Evolutionary conservation across 768 basidiomycete species (phyloP).

Genomic region (Trametes elegans): DNA sequence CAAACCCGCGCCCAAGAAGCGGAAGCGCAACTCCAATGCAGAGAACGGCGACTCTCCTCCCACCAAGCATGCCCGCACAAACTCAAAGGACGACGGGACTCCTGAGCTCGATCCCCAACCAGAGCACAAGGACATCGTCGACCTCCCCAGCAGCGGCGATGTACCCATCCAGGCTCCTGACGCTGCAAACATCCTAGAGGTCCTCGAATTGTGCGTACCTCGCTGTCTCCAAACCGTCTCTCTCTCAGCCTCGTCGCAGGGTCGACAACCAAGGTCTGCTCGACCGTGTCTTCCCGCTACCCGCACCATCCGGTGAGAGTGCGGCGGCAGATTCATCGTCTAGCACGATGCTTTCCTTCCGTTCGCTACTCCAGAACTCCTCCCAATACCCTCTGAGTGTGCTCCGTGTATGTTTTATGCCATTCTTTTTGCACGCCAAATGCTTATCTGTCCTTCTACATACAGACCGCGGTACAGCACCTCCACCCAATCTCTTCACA

Average conservation of each 20-base stretch:
- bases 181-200: slow-evolving; percentile 55
- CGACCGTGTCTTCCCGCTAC: slow-evolving; percentile 72
- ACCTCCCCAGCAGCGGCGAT: slow-evolving; percentile 43
- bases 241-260: slow-evolving; percentile 35
- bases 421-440: background rate
- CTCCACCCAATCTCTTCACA: slow-evolving; percentile 68
- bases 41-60: slow-evolving; percentile 48
- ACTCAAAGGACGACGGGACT: slow-evolving; percentile 32
- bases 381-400: slow-evolving; percentile 52
- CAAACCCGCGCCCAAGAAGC: slow-evolving; percentile 51
- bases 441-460: slow-evolving; percentile 8
- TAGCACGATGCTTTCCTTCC: slow-evolving; percentile 42
- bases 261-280: slow-evolving; percentile 74
- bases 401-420: slow-evolving; percentile 48
- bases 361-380: slow-evolving; percentile 53
- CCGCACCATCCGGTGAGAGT: slow-evolving; percentile 40
- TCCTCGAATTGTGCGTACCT: slow-evolving; percentile 52
- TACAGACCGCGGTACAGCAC: slow-evolving; percentile 64
- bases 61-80: slow-evolving; percentile 49
- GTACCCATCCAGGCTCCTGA: slow-evolving; percentile 43
- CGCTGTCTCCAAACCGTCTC: background rate
- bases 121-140: slow-evolving; percentile 21
- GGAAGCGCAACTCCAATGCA: slow-evolving; percentile 55
- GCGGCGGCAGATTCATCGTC: slow-evolving; percentile 35
- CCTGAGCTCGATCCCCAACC: slow-evolving; percentile 20